phyloP scores from a whole-genome alignment of 164 flowering plant species.

The Santalum album region DNA sequence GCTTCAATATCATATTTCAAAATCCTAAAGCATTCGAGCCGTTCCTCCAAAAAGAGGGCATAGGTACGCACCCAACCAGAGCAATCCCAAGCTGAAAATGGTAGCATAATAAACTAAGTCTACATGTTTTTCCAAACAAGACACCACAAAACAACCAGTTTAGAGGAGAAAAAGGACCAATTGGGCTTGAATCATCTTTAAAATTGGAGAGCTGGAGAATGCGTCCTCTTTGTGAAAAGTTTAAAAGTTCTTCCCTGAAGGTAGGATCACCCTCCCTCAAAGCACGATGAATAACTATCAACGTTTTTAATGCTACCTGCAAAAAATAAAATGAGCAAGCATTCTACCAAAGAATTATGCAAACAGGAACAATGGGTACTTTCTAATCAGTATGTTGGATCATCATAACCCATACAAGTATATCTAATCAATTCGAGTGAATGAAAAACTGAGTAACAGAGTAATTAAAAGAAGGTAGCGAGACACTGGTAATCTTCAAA shows the following conservation, averaged over 20 bases:
- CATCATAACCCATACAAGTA: no score
- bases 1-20: constrained; percentile 94
- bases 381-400: no score
- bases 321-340: not conserved
- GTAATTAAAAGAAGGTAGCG: no score
- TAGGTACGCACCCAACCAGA: constrained; percentile 99
- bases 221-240: constrained; percentile 68
- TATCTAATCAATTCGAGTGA: no score
- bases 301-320: constrained; percentile 91
- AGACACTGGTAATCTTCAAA: no score
- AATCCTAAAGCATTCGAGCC: constrained; percentile 84
- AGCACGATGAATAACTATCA: constrained; percentile 80
- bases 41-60: constrained; percentile 86
- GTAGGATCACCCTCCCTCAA: constrained; percentile 97
- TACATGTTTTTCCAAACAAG: no score
- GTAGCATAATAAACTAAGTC: not conserved
- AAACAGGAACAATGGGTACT: no score
- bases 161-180: constrained; percentile 34
- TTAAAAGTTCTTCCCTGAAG: constrained; percentile 83
- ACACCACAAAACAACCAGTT: not conserved
- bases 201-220: constrained; percentile 89
- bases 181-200: constrained; percentile 95
- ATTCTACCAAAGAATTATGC: no score
- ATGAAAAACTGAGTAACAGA: no score
- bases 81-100: constrained; percentile 92